A percentile compares a stretch with the other conserved stretches of the same genome.
phyloP scores from a whole-genome alignment of 2,329 filamentous ascomycete genomes.

The Exutisphaerella laricina region DNA sequence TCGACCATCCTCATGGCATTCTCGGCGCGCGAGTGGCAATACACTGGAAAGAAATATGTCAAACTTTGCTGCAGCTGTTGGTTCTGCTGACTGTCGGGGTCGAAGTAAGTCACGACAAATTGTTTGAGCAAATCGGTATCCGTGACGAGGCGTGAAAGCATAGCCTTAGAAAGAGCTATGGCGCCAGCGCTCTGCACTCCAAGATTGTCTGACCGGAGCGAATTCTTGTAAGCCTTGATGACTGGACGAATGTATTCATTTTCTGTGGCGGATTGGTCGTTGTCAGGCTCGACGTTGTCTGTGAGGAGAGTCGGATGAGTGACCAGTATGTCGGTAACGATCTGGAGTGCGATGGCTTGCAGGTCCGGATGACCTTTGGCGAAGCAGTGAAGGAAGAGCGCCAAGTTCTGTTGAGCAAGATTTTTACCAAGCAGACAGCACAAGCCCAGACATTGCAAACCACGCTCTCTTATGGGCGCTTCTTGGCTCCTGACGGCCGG shows the following conservation, averaged over 20 bases:
- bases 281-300: conserved; percentile 36
- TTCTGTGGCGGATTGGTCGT: conserved; percentile 20
- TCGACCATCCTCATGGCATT: conserved; percentile 78
- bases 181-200: conserved; percentile 77
- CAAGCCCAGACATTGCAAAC: conserved; percentile 80
- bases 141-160: conserved; percentile 73
- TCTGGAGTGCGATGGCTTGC: conserved; percentile 84
- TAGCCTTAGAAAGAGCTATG: conserved; percentile 75
- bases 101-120: conserved; percentile 80
- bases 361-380: conserved; percentile 84
- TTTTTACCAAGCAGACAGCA: conserved; percentile 89
- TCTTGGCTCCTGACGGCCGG: conserved; percentile 92
- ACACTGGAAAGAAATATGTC: conserved; percentile 91
- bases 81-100: conserved; percentile 72
- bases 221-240: conserved; percentile 79
- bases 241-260: conserved; percentile 54
- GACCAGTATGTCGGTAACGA: conserved; percentile 86
- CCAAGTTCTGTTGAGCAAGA: conserved; percentile 85
- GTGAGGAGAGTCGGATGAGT: conserved; percentile 78
- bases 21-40: conserved; percentile 75
- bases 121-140: conserved; percentile 71
- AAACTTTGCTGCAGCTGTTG: conserved; percentile 78
- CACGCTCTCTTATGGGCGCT: conserved; percentile 83
- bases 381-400: conserved; percentile 93
- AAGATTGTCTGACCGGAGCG: conserved; percentile 65